These are phyloP conservation scores for Lodderomyces parapsilosis DNA, from an alignment of 1,139 yeast species.

Conservation along the genomic window DNA sequence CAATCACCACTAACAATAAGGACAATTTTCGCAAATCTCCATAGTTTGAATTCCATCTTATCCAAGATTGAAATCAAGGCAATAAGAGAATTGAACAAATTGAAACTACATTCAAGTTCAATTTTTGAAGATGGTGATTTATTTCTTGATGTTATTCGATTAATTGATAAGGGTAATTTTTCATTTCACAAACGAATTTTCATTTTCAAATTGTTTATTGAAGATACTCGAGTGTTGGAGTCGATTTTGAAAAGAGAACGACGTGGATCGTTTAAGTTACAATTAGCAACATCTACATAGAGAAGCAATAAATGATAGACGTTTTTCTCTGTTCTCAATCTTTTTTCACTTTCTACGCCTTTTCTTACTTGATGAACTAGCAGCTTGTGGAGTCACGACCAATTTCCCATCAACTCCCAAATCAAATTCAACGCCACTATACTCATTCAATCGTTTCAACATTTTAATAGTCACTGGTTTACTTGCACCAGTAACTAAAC, in stretches of 20 bases:
- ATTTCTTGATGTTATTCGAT: conserved; percentile 57
- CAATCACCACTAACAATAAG: conserved; percentile 4
- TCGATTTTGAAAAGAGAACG: conserved; percentile 35
- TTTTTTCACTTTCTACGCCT: conserved; percentile 7
- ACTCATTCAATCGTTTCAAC: conserved; percentile 13
- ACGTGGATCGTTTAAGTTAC: conserved; percentile 11
- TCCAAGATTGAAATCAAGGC: conserved; percentile 69
- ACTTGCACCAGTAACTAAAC: conserved; percentile 29
- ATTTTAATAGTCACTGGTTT: conserved; percentile 29
- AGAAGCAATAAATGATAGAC: too few species aligned
- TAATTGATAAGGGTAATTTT: conserved; percentile 68
- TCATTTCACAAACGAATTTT: conserved; percentile 64
- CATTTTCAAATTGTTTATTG: conserved; percentile 66
- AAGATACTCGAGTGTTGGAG: conserved; percentile 53
- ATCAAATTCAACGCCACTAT: conserved; percentile 14
- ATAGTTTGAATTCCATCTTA: conserved; percentile 60
- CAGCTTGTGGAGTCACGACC: conserved; percentile 6
- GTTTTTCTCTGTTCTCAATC: too few species aligned
- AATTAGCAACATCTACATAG: not conserved
- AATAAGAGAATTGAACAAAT: conserved; percentile 54
- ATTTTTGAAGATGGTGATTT: conserved; percentile 58
- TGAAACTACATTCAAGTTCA: conserved; percentile 51
- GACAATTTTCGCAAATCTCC: conserved; percentile 31
- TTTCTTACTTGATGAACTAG: conserved; percentile 11
- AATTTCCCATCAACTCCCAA: conserved; percentile 13